Base-by-base conservation (phyloP, 2,329 filamentous ascomycete species). In the Helotiales sp. region DNA sequence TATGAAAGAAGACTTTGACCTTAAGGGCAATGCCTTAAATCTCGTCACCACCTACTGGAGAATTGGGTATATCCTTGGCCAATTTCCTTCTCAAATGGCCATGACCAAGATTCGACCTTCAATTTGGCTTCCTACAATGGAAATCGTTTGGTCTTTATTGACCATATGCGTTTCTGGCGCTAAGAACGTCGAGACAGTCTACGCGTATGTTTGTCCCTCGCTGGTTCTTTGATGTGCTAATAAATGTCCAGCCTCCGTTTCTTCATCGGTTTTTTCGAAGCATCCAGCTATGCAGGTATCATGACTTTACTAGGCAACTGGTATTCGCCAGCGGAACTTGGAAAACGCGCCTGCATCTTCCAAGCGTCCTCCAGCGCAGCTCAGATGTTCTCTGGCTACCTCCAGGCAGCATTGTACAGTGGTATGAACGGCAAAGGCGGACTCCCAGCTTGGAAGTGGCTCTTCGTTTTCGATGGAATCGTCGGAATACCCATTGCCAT, bases 401-500 rank as follows among this genome's bases (percentile, higher is more conserved):
- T 77, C 1, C 74, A 76, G 61, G 71, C 74, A 0, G 74, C 68
- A 3, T 63, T 76, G 0, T 74, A 75, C 52, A 64, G 62, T 2
- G 70, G 72, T 7, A 72, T 76, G 66, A 67, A 76, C 36, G 72
- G 73, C 0, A 63, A 61, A 2, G 54, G 62, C 5, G 73, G 73
- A 0, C 62, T 75, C 1, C 54, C 69, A 0, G 76, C 71, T 0
- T 78, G 74, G 76, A 70, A 72, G 34, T 78, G 74, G 75, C 71
- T 77, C 7, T 79, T 78, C 48, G 67, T 72, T 44, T 73, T 80
- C 50, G 79, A 82, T 61, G 79, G 79, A 3, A 69, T 82, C 25
- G 78, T 84, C 57, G 81, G 79, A 1, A 49, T 83, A 1, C 80
- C 81, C 0, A 72, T 83, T 2, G 80, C 80, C 2, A 30, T 81